These are phyloP conservation scores for Alternaria solani DNA, from an alignment of 2,329 filamentous ascomycete genomes.

Conservation along the genomic window DNA sequence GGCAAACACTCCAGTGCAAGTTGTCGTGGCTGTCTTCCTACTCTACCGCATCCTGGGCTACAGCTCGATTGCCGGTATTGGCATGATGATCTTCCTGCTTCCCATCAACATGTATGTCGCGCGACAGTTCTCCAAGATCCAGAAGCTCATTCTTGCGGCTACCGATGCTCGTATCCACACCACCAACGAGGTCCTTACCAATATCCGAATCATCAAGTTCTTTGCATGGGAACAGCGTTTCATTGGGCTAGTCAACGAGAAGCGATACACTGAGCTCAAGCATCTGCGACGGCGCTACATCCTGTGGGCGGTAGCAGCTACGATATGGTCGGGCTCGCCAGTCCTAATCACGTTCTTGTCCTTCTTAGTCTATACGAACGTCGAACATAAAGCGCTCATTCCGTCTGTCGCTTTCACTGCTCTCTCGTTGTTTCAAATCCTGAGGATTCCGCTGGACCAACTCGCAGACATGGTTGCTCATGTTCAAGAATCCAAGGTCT, in stretches of 20 bases:
- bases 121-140: conserved; percentile 81
- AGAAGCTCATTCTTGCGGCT: conserved; percentile 89
- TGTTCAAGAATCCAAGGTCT: conserved; percentile 96
- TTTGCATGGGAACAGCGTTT: conserved; percentile 98
- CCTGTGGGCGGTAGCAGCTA: conserved; percentile 89
- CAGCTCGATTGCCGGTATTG: conserved; percentile 91
- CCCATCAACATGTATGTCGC: conserved; percentile 92
- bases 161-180: conserved; percentile 96
- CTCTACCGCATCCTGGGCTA: conserved; percentile 90
- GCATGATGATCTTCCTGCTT: conserved; percentile 86
- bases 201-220: conserved; percentile 99
- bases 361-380: conserved; percentile 88
- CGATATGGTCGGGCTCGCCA: conserved; percentile 95
- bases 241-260: conserved; percentile 84
- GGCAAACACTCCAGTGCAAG: conserved; percentile 87
- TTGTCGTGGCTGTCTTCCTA: conserved; percentile 79
- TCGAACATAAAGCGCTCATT: conserved; percentile 88
- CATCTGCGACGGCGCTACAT: conserved; percentile 84
- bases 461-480: conserved; percentile 98
- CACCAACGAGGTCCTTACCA: conserved; percentile 95
- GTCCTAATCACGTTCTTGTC: conserved; percentile 96
- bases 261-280: conserved; percentile 78
- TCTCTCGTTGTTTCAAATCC: conserved; percentile 91
- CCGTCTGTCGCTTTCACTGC: conserved; percentile 96
- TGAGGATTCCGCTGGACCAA: conserved; percentile 92